Base-by-base conservation (phyloP, 1,139 yeast genomes). In the Blastobotrys proliferans region DNA sequence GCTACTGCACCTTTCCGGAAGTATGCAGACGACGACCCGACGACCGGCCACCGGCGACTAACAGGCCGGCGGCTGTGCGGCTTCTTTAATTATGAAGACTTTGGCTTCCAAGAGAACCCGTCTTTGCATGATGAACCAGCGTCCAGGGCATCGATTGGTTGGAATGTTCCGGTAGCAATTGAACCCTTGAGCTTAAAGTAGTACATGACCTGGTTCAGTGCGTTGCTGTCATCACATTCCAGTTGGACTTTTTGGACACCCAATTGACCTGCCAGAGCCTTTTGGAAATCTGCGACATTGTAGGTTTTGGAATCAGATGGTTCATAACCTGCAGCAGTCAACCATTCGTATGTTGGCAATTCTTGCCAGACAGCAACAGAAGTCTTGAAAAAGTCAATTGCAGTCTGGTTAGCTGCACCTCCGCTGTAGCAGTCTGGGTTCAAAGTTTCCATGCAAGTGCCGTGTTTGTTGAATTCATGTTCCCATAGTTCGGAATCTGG, bases 381-480 rank as follows among this genome's bases (percentile, higher is more conserved):
- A 17, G 80, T 71, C 46, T 74, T 74, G 65, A 74, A 88, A 63
- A 81, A 92, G 62, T 90, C 96, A 49, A 82, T 83, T 11, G 86
- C 87, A 52, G 86, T 79, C 57, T 76, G 73, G 55, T 77, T 63
- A 44, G 70, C 59, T 40, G 68, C 61, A 30, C 62, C 63, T 24
- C 46, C 41, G 9, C 54, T 47, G 61, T 86, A 87, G 60, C 97
- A 92, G 1, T 61, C 53, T 3, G 94, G 87, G 42, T 74, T 74
- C 40, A 90, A 69, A 0, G 97, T 88, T 27, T 80, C 76, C 68
- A 88, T 79, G 63, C 97, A 92, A 0, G 97, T 88, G 3, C 92
- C 97, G 59, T 92, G 98, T 63, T 92, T 92, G 68, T 90, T 90
- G 72, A 77, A 92, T 64, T 92, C 98, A 62, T 92, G 97, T 24